These are phyloP conservation scores for Amaranthus hypochondriacus DNA, from an alignment of 148 eudicot genomes.

Conservation along the genomic window DNA sequence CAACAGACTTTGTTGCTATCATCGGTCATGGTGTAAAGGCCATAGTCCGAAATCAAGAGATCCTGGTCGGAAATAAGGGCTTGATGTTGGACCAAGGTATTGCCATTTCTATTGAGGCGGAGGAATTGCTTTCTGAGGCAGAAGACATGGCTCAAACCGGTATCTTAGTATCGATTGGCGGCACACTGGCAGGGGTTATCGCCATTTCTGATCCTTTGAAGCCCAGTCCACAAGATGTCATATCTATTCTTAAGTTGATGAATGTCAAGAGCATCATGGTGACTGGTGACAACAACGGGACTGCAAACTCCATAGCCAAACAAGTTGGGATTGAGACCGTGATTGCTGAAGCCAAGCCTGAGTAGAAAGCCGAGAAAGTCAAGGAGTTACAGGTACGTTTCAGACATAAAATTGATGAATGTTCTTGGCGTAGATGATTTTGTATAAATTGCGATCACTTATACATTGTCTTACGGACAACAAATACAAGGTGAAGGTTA, in stretches of 20 bases:
- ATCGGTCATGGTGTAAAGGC: slow-evolving; percentile 81
- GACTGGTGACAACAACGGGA: slow-evolving; percentile 94
- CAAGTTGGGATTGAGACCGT: slow-evolving; percentile 77
- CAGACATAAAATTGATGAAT: too few relatives aligned
- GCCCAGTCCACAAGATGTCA: slow-evolving; percentile 64
- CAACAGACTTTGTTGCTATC: slow-evolving; percentile 53
- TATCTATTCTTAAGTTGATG: slow-evolving; percentile 79
- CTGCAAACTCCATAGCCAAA: slow-evolving; percentile 78
- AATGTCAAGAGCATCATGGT: slow-evolving; percentile 70
- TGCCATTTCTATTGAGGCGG: slow-evolving; percentile 48
- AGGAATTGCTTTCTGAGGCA: slow-evolving; percentile 56
- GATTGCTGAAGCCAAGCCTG: slow-evolving; percentile 89
- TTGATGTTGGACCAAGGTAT: slow-evolving; percentile 56
- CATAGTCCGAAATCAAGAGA: slow-evolving; percentile 45
- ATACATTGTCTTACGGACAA: neutral
- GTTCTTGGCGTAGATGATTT: too few relatives aligned
- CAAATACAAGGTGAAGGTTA: slow-evolving; percentile 58
- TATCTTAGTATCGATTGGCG: slow-evolving; percentile 61
- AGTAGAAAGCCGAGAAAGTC: slow-evolving; percentile 72
- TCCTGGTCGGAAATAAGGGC: slow-evolving; percentile 74
- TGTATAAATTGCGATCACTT: neutral
- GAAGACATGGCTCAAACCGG: slow-evolving; percentile 83
- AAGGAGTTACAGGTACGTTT: slow-evolving; percentile 74
- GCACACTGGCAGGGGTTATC: slow-evolving; percentile 55
- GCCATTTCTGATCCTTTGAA: slow-evolving; percentile 80